phyloP scores from a whole-genome alignment of 2,329 filamentous ascomycete genomes.

The Setomelanomma holmii region DNA sequence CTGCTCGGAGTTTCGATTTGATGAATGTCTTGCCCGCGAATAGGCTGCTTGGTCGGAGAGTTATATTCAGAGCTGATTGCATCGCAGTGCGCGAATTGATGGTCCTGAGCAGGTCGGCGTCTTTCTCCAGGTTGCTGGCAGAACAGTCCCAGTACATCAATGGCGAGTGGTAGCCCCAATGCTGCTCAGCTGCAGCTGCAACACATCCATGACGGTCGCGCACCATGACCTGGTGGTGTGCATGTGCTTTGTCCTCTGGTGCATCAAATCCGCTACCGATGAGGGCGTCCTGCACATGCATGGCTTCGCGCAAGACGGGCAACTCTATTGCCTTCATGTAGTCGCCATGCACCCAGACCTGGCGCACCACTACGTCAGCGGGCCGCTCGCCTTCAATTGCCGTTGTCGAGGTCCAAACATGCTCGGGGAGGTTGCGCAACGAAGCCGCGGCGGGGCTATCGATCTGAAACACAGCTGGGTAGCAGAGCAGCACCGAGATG shows the following conservation, averaged over 20 bases:
- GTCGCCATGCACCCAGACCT: constrained; percentile 80
- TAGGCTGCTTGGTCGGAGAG: constrained; percentile 77
- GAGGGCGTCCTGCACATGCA: constrained; percentile 74
- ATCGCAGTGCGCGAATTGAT: constrained; percentile 70
- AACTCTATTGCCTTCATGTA: constrained; percentile 78
- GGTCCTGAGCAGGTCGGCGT: constrained; percentile 70
- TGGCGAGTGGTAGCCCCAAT: constrained; percentile 84
- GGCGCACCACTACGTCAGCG: constrained; percentile 79
- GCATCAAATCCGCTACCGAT: constrained; percentile 58
- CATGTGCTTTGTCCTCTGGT: background rate
- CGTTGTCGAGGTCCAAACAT: constrained; percentile 81
- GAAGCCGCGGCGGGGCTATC: constrained; percentile 74
- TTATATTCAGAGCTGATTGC: constrained; percentile 74
- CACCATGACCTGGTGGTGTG: constrained; percentile 7
- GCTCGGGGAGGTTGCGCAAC: constrained; percentile 74
- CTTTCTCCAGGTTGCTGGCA: constrained; percentile 63
- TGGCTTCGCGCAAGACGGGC: constrained; percentile 69
- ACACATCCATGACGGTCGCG: constrained; percentile 30
- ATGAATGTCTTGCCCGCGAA: constrained; percentile 82
- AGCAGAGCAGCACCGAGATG: constrained; percentile 73
- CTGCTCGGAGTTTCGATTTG: constrained; percentile 70
- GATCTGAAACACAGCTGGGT: constrained; percentile 78
- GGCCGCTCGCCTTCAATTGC: constrained; percentile 62
- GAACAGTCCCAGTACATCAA: constrained; percentile 81
- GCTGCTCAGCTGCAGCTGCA: constrained; percentile 60